Evolutionary conservation across 805 yeast genomes (phyloP).

Genomic region (Candida silvicultrix): DNA sequence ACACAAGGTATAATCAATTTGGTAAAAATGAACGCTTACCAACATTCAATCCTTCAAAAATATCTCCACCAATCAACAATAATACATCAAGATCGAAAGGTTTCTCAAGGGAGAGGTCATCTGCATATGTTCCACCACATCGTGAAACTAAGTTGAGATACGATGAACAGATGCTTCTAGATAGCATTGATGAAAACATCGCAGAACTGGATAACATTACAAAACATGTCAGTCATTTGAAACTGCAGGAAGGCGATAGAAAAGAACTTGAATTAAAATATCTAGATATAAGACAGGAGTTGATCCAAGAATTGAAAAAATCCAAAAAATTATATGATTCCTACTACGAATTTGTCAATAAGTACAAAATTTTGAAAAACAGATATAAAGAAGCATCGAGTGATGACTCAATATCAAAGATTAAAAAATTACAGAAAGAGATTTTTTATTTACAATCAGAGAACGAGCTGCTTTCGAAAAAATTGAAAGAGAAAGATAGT

Average conservation of each 20-base stretch:
- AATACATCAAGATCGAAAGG: not conserved
- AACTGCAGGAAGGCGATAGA: slow-evolving; percentile 6
- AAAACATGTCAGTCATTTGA: slow-evolving; percentile 15
- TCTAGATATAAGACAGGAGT: slow-evolving; percentile 22
- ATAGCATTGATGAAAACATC: slow-evolving; percentile 21
- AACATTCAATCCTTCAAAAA: too few species aligned
- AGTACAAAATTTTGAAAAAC: slow-evolving; percentile 23
- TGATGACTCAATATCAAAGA: not conserved
- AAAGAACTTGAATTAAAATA: slow-evolving; percentile 16
- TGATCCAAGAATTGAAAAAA: slow-evolving; percentile 26
- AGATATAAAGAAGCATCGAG: not conserved
- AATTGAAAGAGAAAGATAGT: slow-evolving; percentile 12
- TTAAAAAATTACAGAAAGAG: slow-evolving; percentile 7
- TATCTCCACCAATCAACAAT: not conserved
- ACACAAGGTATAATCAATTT: slow-evolving; percentile 10
- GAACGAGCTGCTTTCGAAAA: slow-evolving; percentile 8
- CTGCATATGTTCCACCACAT: not conserved
- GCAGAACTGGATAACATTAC: slow-evolving; percentile 19
- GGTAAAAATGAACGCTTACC: not conserved
- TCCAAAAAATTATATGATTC: slow-evolving; percentile 29
- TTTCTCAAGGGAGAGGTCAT: not conserved
- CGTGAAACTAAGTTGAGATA: not conserved
- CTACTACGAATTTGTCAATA: slow-evolving; percentile 24
- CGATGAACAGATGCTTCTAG: slow-evolving; percentile 7
- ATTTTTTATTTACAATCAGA: slow-evolving; percentile 9